phyloP scores from a whole-genome alignment of 768 basidiomycete species.

The Rhodotorula toruloides region DNA sequence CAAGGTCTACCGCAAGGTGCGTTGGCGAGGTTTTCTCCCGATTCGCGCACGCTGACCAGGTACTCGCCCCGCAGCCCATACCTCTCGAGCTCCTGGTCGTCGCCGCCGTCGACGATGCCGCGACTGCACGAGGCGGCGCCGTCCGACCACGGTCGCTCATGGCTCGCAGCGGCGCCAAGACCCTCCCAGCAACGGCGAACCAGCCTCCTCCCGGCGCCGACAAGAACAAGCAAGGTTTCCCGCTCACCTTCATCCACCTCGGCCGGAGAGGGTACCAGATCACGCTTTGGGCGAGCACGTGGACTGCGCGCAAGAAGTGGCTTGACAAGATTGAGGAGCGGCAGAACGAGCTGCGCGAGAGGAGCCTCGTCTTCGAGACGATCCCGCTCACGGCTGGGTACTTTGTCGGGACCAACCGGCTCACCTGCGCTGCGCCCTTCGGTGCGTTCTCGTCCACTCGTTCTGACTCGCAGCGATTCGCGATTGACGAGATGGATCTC shows the following conservation, averaged over 20 bases:
- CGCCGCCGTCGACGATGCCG: constrained; percentile 61
- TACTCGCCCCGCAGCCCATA: constrained; percentile 64
- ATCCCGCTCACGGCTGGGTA: constrained; percentile 78
- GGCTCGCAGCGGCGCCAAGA: constrained; percentile 36
- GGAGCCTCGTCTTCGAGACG: constrained; percentile 81
- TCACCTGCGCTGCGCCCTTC: constrained; percentile 83
- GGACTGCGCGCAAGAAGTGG: constrained; percentile 85
- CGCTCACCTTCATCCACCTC: constrained; percentile 87
- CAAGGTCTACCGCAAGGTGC: constrained; percentile 78
- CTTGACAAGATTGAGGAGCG: constrained; percentile 83
- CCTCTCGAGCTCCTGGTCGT: constrained; percentile 87
- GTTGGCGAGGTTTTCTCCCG: neutral
- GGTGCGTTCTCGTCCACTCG: constrained; percentile 56
- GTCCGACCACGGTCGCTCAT: constrained; percentile 45
- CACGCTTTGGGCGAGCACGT: constrained; percentile 83
- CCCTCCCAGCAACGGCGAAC: constrained; percentile 13
- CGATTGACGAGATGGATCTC: neutral
- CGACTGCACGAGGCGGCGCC: constrained; percentile 37
- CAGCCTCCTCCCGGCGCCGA: constrained; percentile 40
- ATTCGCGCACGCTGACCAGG: neutral
- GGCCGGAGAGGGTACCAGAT: constrained; percentile 88
- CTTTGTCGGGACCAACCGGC: constrained; percentile 75
- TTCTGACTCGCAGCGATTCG: neutral
- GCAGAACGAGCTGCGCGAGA: constrained; percentile 74
- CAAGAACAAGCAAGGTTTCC: constrained; percentile 71